A percentile compares a stretch with the other conserved stretches of the same genome.
These are phyloP conservation scores for Nicotiana benthamiana DNA, from an alignment of 257 asterid genomes.

Conservation along the genomic window DNA sequence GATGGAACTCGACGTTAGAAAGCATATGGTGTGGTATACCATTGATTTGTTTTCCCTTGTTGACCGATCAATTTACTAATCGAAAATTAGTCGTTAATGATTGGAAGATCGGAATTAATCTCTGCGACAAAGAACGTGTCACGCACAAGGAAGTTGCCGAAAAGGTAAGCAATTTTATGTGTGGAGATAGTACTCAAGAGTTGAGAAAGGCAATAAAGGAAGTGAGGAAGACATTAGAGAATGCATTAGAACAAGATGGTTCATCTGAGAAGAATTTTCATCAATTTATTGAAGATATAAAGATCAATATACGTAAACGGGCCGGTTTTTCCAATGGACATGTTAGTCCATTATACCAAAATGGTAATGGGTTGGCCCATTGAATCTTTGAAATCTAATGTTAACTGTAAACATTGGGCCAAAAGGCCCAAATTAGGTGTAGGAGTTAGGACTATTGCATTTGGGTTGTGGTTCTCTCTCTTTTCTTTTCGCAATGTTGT, in stretches of 20 bases:
- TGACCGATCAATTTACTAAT: slow-evolving; percentile 65
- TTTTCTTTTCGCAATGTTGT: background rate
- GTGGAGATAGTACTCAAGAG: slow-evolving; percentile 26
- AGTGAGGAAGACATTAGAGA: slow-evolving; percentile 36
- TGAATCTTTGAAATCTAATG: background rate
- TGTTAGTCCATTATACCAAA: slow-evolving; percentile 2
- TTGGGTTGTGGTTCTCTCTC: background rate
- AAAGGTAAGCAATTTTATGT: slow-evolving; percentile 41
- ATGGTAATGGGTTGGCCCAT: slow-evolving; percentile 4
- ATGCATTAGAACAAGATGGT: slow-evolving; percentile 46
- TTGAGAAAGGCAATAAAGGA: slow-evolving; percentile 36
- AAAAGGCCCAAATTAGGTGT: background rate
- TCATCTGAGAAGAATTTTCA: slow-evolving; percentile 47
- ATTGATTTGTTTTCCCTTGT: slow-evolving; percentile 46
- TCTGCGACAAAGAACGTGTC: slow-evolving; percentile 31
- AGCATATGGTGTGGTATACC: slow-evolving; percentile 61
- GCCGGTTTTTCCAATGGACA: slow-evolving; percentile 18
- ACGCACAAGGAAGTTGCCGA: slow-evolving; percentile 43
- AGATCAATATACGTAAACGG: slow-evolving; percentile 29
- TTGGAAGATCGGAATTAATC: slow-evolving; percentile 63
- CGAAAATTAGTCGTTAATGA: slow-evolving; percentile 64
- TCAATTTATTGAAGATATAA: slow-evolving; percentile 37
- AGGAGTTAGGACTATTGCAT: background rate
- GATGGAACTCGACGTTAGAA: slow-evolving; percentile 67
- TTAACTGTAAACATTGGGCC: background rate